These are phyloP conservation scores for Adansonia madagascariensis DNA, from an alignment of 441 rosid species.

Conservation along the genomic window DNA sequence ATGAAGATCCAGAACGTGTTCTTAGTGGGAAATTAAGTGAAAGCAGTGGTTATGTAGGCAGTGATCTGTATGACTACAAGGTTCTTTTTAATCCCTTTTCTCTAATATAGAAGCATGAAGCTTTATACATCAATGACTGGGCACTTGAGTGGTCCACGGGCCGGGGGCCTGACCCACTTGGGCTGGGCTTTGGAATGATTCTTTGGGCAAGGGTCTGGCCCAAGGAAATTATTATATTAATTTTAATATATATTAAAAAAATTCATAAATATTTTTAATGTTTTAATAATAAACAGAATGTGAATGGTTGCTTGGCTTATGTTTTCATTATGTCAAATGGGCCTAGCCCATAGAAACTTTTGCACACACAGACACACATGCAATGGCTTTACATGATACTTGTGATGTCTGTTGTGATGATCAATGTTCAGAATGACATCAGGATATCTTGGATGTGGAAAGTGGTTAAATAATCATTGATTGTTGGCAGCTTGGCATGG, in stretches of 20 bases:
- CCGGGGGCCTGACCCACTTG: not conserved
- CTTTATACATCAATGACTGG: not conserved
- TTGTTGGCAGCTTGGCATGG: not conserved
- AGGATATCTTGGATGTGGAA: not conserved
- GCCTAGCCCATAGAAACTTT: not conserved
- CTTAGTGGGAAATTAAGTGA: constrained; percentile 91
- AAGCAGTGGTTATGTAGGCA: constrained; percentile 83
- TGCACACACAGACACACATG: not conserved
- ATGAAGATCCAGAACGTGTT: constrained; percentile 70
- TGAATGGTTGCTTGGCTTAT: not conserved
- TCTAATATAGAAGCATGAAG: not conserved
- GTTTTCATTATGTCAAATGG: constrained; percentile 11
- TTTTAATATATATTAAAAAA: not conserved
- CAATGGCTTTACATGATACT: not conserved
- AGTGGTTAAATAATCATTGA: not conserved
- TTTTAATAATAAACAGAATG: not conserved
- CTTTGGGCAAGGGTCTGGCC: not conserved
- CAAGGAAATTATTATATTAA: not conserved
- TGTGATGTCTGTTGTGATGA: constrained; percentile 5
- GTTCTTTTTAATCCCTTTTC: constrained; percentile 42
- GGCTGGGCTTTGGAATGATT: not conserved
- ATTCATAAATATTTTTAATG: not conserved
- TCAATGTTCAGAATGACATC: constrained; percentile 1
- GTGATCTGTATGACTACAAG: constrained; percentile 93
- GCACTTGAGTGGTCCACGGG: not conserved